Evolutionary conservation across 2,329 filamentous ascomycete species (phyloP).

Genomic region (Pseudofabraea citricarpa): DNA sequence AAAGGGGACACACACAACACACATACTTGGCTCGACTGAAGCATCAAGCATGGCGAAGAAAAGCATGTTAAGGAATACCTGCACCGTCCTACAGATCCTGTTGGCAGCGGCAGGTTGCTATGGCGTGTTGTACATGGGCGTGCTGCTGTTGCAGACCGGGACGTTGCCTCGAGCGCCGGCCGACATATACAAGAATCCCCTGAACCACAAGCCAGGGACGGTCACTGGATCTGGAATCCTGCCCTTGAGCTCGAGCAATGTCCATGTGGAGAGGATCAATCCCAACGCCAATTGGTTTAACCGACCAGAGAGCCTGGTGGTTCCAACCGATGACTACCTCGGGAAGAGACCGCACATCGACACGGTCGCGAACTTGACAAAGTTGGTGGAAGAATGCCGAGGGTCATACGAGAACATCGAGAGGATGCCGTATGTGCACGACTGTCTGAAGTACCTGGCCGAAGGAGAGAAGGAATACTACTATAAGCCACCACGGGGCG

Average conservation of each 20-base stretch:
- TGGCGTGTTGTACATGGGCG: slow-evolving; percentile 20
- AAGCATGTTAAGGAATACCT: slow-evolving; percentile 17
- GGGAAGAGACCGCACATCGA: slow-evolving; percentile 46
- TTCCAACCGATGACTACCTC: slow-evolving; percentile 45
- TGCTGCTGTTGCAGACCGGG: slow-evolving; percentile 20
- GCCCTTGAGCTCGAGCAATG: slow-evolving; percentile 13
- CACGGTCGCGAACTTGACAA: slow-evolving; percentile 46
- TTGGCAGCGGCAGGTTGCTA: slow-evolving; percentile 22
- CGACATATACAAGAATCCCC: slow-evolving; percentile 20
- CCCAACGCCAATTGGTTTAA: slow-evolving; percentile 49
- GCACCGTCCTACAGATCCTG: slow-evolving; percentile 24
- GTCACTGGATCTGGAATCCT: slow-evolving; percentile 9
- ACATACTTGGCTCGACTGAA: slow-evolving; percentile 4
- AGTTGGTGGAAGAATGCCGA: slow-evolving; percentile 46
- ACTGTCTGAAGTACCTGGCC: slow-evolving; percentile 46
- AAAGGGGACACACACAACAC: no score
- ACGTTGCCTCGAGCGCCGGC: slow-evolving; percentile 20
- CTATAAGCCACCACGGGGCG: slow-evolving; percentile 32
- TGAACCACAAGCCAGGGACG: slow-evolving; percentile 8
- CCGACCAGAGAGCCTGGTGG: slow-evolving; percentile 43
- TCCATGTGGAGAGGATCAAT: slow-evolving; percentile 39
- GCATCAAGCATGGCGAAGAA: slow-evolving; percentile 23
- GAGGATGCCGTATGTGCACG: slow-evolving; percentile 48
- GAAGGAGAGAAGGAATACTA: slow-evolving; percentile 45
- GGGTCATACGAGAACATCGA: slow-evolving; percentile 47